Percentiles rank a stretch among this genome's conserved stretches.
Evolutionary conservation across 441 rosid genomes (phyloP).

Genomic region (Corymbia citriodora): DNA sequence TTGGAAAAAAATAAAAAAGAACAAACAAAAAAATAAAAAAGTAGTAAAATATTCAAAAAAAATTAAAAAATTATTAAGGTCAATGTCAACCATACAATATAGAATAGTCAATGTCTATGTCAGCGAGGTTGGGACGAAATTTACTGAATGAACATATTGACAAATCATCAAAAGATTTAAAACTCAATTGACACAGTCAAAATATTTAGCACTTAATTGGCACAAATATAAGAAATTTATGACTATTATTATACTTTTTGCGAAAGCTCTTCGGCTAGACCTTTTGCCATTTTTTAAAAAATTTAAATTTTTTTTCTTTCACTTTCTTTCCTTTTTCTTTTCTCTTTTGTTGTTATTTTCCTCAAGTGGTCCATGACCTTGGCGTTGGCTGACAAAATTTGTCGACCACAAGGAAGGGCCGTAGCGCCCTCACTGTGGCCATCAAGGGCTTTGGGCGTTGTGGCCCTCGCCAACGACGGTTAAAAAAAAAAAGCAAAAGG

Average conservation of each 20-base stretch:
- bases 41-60: background rate
- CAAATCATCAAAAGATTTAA: fast-evolving
- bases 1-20: background rate
- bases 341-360: background rate
- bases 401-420: background rate
- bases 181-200: background rate
- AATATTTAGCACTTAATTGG: too few relatives aligned
- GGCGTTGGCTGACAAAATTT: background rate
- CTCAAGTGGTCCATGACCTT: background rate
- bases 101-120: fast-evolving
- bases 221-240: background rate
- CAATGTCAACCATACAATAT: fast-evolving
- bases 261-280: background rate
- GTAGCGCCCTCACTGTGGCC: fast-evolving
- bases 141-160: background rate
- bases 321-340: background rate
- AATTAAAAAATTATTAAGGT: too few relatives aligned
- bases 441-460: background rate
- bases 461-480: fast-evolving
- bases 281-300: background rate
- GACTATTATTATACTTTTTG: too few relatives aligned
- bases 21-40: too few relatives aligned
- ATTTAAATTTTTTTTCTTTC: too few relatives aligned
- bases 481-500: background rate
- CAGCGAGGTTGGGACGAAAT: background rate